Percentiles rank a stretch among this genome's conserved stretches.
These are phyloP conservation scores for Puccinia horiana DNA, from an alignment of 1,284 basidiomycete species.

Conservation along the genomic window DNA sequence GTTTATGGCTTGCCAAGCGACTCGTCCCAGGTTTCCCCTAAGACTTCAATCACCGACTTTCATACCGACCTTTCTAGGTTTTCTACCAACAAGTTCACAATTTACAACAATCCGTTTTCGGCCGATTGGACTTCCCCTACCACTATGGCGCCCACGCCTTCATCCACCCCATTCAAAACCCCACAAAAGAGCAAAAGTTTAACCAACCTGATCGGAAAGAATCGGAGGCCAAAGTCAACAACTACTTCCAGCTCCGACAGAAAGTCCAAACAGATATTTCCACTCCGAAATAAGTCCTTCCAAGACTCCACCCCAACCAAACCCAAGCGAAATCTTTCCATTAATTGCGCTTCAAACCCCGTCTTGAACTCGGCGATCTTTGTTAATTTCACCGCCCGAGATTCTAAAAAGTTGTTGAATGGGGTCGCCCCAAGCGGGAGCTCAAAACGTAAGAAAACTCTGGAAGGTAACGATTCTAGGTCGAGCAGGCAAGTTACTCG, in stretches of 20 bases:
- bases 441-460: conserved; percentile 52
- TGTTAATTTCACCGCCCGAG: conserved; percentile 55
- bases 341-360: not conserved
- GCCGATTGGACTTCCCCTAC: not conserved
- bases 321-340: not conserved
- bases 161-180: not conserved
- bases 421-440: conserved; percentile 56
- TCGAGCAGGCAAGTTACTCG: not conserved
- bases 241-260: not conserved
- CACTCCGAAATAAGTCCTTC: not conserved
- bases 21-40: not conserved
- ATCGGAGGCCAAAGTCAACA: not conserved
- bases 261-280: not conserved
- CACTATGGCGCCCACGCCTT: not conserved
- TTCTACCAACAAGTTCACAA: not conserved
- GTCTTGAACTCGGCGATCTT: conserved; percentile 48
- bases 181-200: not conserved
- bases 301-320: not conserved
- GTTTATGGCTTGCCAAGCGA: not conserved
- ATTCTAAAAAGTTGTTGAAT: conserved; percentile 52
- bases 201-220: not conserved
- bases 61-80: not conserved
- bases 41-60: not conserved
- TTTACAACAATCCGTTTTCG: not conserved
- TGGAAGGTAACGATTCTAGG: not conserved